Percentiles rank a stretch among this genome's conserved stretches.
These are phyloP conservation scores for Saposhnikovia divaricata DNA, from an alignment of 129 eudicot genomes.

Conservation along the genomic window DNA sequence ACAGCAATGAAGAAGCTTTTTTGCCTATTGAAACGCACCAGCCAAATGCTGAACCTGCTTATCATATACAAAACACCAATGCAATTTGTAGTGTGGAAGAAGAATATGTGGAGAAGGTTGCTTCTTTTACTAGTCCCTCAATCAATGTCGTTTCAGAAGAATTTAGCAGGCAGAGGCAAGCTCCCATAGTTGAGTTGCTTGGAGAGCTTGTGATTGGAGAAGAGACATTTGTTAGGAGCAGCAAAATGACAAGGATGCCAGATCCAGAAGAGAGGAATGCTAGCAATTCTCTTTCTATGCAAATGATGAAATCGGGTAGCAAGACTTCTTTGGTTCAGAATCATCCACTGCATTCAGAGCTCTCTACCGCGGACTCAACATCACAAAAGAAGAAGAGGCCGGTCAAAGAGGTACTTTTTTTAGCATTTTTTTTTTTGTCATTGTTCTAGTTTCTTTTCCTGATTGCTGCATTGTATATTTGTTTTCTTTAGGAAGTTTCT, in stretches of 20 bases:
- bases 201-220: constrained; percentile 16
- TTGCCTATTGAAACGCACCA: neutral
- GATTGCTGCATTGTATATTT: too few species aligned
- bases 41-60: neutral
- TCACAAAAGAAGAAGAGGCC: constrained; percentile 20
- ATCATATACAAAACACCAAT: neutral
- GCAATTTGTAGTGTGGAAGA: constrained; percentile 15
- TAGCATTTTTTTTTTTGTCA: neutral
- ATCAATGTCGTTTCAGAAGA: constrained; percentile 21
- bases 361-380: constrained; percentile 25
- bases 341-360: constrained; percentile 15
- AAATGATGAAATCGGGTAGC: constrained; percentile 4
- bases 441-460: neutral
- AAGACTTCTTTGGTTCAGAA: constrained; percentile 10
- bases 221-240: constrained; percentile 15
- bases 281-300: constrained; percentile 1
- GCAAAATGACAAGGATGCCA: constrained; percentile 9
- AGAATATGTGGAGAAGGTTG: constrained; percentile 15
- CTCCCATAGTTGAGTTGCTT: constrained; percentile 11
- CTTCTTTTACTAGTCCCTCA: constrained; percentile 13
- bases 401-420: constrained; percentile 36
- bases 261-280: constrained; percentile 27
- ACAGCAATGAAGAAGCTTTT: constrained; percentile 7
- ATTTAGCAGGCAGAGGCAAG: constrained; percentile 3
- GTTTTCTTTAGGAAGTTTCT: too few species aligned